Evolutionary conservation across 2,329 filamentous ascomycete species (phyloP), one percentile per base, ranked within the genome.

Genomic region (Aspergillus carbonarius): DNA sequence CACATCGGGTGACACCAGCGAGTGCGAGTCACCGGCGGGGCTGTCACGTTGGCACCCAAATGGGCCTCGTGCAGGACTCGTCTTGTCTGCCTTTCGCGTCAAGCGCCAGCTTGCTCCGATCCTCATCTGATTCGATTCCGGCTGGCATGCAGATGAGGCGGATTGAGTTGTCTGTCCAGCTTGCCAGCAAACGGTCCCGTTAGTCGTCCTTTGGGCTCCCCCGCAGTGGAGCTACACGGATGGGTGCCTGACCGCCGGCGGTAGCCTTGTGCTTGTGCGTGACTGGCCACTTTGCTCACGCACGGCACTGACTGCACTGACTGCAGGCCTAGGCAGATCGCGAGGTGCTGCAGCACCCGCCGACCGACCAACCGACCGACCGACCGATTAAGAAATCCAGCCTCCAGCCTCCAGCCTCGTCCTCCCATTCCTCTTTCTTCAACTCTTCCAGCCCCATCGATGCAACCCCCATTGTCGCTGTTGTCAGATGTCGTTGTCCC

Each of bases 201-300:
- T 3, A 23, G 23, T 23, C 34, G 39, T 58, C 47, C 39, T 25
- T 65, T 65, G 63, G 63, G 63, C 62, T 60, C 57, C 62, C 62
- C 63, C 63, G 62, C 63, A 66, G 63, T 66, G 63, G 63, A 66
- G 60, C 49, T 50, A 20, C 51, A 32, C 57, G 49, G 52, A 63
- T 63, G 59, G 61, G 51, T 66, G 63, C 63, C 63, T 66, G 62
- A 66, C 63, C 62, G 60, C 63, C 59, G 49, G 59, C 40, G 52
- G 53, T 56, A 61, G 62, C 60, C 59, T 60, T 55, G 52, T 50
- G n/a, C 34, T 54, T 51, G 57, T 54, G n/a, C 34, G 47, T 57
- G 57, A 59, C 51, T 46, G 50, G 42, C 51, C 37, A 42, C 34
- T 32, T 30, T 20, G 40, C 35, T 15, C 13, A 39, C 18, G 10